Conservation (phyloP, 495 filamentous ascomycete genomes). For the Xylaria scruposa region DNA sequence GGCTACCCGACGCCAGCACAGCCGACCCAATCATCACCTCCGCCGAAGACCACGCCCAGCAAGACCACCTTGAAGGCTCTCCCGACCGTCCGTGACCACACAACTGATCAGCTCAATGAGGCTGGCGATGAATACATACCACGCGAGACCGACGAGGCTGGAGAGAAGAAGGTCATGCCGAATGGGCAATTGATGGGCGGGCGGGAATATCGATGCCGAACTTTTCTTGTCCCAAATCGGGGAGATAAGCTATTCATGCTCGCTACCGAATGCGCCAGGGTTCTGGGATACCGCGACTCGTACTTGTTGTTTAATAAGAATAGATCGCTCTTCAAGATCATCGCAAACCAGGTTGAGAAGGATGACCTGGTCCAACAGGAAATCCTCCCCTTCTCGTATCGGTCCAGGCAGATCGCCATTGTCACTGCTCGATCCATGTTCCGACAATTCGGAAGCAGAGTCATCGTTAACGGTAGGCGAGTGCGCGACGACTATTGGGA, state of each 20-base stretch:
- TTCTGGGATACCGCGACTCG: conserved; percentile 94
- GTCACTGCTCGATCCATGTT: conserved; percentile 99
- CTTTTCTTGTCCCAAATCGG: conserved; percentile 88
- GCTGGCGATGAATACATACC: conserved; percentile 97
- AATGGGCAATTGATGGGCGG: conserved; percentile 82
- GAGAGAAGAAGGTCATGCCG: conserved; percentile 88
- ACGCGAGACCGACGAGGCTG: conserved; percentile 88
- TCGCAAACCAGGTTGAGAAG: conserved; percentile 94
- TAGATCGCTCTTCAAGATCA: conserved; percentile 95
- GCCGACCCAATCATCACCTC: conserved; percentile 76
- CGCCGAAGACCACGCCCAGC: conserved; percentile 86
- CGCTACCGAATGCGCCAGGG: conserved; percentile 95
- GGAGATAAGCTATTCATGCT: conserved; percentile 98
- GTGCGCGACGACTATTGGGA: conserved; percentile 99
- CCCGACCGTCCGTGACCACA: conserved; percentile 95
- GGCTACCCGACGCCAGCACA: conserved; percentile 43
- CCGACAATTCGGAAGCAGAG: conserved; percentile 94
- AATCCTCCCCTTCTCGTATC: conserved; percentile 95
- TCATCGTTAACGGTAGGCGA: conserved; percentile 86
- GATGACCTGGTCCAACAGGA: conserved; percentile 95
- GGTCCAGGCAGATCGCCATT: conserved; percentile 97
- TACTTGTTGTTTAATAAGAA: conserved; percentile 99
- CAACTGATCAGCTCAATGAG: conserved; percentile 90
- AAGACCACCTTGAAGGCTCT: conserved; percentile 93
- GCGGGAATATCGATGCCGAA: conserved; percentile 90